These are phyloP conservation scores for Salix arbutifolia DNA, from an alignment of 345 rosid genomes.

Conservation along the genomic window DNA sequence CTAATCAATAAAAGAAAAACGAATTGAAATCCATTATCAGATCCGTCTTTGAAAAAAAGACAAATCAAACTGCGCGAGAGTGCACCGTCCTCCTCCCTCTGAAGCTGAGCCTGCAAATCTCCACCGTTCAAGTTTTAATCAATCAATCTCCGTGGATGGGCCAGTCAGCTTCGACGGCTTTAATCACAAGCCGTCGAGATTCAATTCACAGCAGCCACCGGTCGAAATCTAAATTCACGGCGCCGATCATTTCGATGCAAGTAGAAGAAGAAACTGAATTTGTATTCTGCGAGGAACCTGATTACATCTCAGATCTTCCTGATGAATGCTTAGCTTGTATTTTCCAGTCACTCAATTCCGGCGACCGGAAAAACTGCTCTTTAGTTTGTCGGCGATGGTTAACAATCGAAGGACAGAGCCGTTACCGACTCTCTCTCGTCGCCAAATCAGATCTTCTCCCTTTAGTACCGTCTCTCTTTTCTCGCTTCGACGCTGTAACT, in stretches of 20 bases:
- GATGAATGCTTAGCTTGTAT: slow-evolving; percentile 80
- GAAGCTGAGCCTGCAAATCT: background rate
- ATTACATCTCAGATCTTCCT: slow-evolving; percentile 59
- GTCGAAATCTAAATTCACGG: slow-evolving; percentile 28
- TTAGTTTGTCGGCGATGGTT: slow-evolving; percentile 76
- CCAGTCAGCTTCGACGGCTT: slow-evolving; percentile 63
- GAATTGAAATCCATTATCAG: slow-evolving; percentile 38
- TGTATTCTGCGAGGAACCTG: slow-evolving; percentile 19
- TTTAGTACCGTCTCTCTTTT: slow-evolving; percentile 46
- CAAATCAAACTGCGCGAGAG: background rate
- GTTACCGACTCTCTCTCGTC: slow-evolving; percentile 72
- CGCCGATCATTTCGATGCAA: slow-evolving; percentile 29
- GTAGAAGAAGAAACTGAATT: slow-evolving; percentile 21
- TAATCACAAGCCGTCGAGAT: slow-evolving; percentile 38
- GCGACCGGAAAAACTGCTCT: slow-evolving; percentile 64
- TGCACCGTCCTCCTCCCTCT: background rate
- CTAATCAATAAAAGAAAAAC: slow-evolving; percentile 16
- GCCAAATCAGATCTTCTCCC: slow-evolving; percentile 61
- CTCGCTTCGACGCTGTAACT: slow-evolving; percentile 80
- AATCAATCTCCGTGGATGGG: slow-evolving; percentile 50
- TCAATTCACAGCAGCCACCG: slow-evolving; percentile 29
- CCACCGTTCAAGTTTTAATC: slow-evolving; percentile 1
- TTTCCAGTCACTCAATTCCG: slow-evolving; percentile 58
- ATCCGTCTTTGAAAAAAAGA: slow-evolving; percentile 30
- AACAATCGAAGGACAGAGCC: slow-evolving; percentile 73